Base-by-base conservation (phyloP, 192 early-diverging fungal species). In the Gaertneriomyces sp. region DNA sequence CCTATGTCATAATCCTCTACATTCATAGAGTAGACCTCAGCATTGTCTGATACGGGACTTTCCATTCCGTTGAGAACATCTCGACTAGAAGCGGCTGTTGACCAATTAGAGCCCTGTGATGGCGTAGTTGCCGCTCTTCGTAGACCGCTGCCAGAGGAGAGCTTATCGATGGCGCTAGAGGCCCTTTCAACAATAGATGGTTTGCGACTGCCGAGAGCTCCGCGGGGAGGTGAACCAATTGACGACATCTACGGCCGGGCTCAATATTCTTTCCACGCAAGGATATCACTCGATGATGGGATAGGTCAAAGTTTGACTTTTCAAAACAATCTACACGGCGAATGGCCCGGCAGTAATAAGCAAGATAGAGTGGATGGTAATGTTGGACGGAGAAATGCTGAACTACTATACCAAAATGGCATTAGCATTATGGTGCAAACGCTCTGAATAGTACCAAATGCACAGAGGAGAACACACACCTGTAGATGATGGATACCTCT, bases 1-100 rank as follows among this genome's bases (percentile, higher is more conserved):
- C 76, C 74, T 8, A 81, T 58, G 20, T 78, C 74, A 63, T 81
- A 81, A 50, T 75, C 79, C 16, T 78, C 68, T 6, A 64, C 62
- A 12, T 68, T 59, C 79, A 81, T 78, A 5, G 76, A 76, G 52
- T 68, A 74, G n/a, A 39, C 25, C 16, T 67, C 65, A 25, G 44
- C 19, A 33, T 53, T 17, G 9, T 25, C 52, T 7, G 52, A 0
- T 7, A 1, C 52, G 14, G 52, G 0, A 7, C 1, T 7, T 25
- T 53, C 6, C 8, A 25, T 1, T 14, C 38, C 19, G 38, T 53
- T 11, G 52, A 58, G 38, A 58, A 58, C 25, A 42, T 33, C 56
- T 42, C 56, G 10, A 33, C 56, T n/a, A 58, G 20, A 7, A 42
- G 42, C 8, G 56, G 39, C 6, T 33, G 42, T 33, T 12, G 16